Evolutionary conservation across 2,329 filamentous ascomycete species (phyloP).

Genomic region (Colletotrichum lupini): DNA sequence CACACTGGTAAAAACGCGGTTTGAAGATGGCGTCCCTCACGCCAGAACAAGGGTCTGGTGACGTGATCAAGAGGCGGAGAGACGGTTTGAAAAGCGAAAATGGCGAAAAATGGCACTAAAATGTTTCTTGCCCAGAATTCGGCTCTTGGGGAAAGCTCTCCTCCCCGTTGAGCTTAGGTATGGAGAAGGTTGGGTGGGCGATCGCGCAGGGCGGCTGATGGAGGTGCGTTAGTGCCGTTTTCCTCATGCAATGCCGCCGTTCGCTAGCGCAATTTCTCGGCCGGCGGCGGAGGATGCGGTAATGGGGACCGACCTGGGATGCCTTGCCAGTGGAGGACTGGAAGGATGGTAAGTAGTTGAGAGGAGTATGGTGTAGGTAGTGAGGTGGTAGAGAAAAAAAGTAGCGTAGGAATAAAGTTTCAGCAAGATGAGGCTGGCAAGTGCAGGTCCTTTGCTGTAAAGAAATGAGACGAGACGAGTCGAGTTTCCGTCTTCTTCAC

Average conservation of each 20-base stretch:
- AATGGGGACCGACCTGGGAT: background rate
- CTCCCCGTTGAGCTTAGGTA: background rate
- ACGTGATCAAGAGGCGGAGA: conserved; percentile 30
- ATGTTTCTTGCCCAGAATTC: background rate
- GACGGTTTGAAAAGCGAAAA: background rate
- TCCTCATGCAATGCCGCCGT: conserved; percentile 10
- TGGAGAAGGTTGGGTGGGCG: background rate
- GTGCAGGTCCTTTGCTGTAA: background rate
- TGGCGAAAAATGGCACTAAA: background rate
- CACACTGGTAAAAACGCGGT: background rate
- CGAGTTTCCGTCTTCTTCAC: background rate
- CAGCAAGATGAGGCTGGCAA: background rate
- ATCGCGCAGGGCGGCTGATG: conserved; percentile 13
- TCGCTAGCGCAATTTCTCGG: conserved; percentile 8
- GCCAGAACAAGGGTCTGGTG: conserved; percentile 42
- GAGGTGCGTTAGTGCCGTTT: conserved; percentile 20
- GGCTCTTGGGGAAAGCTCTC: conserved; percentile 3
- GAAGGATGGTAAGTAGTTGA: background rate
- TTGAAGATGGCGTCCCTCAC: conserved; percentile 12
- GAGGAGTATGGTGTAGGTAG: background rate
- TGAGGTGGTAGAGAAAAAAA: background rate
- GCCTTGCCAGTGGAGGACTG: background rate
- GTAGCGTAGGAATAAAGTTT: background rate
- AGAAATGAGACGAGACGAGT: background rate
- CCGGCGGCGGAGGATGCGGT: background rate